Evolutionary conservation across 768 basidiomycete species (phyloP), one percentile per base, ranked within the genome.

Genomic region (Tylopilus balloui): DNA sequence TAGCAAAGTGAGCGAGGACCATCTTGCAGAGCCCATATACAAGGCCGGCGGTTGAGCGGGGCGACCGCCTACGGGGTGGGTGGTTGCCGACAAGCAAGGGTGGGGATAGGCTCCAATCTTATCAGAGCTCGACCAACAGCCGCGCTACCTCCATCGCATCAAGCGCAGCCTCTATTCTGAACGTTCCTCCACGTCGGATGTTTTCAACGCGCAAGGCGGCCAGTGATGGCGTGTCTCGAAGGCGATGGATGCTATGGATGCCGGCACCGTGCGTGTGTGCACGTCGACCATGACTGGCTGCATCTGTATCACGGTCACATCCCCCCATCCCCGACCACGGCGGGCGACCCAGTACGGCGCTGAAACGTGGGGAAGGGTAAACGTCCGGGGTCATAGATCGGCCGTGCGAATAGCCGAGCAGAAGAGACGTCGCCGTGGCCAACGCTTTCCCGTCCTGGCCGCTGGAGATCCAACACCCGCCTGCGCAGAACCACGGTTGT

Each of bases 281-380:
- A 13, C 27, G 15, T 13, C 37, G 6, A 19, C 6, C 12, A 17
- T n/a, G 15, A 15, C 17, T 13, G 31, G 1, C 31, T 9, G 24
- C 24, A 27, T 27, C 25, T 27, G 5, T 9, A 36, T 36, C 35
- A 36, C 35, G 35, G 35, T 20, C 35, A 36, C 9, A 10, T 20
- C 19, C 15, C 17, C 2, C 35, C 35, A 15, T 12, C 35, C 4
- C 35, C 31, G 31, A 44, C 32, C 7, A 23, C 20, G 31, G 31
- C 40, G 24, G 31, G 41, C 38, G 17, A 41, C 8, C 14, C 24
- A 15, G 20, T 27, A n/a, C 10, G n/a, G 39, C 14, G 19, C 47
- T 48, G 47, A 48, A 48, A 48, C 47, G 14, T 19, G 21, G 13
- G n/a, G n/a, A n/a, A n/a, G n/a, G 15, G 25, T 9, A 27, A 45